These are phyloP conservation scores for Solanum bukasovii DNA, from an alignment of 257 asterid genomes.

Conservation along the genomic window DNA sequence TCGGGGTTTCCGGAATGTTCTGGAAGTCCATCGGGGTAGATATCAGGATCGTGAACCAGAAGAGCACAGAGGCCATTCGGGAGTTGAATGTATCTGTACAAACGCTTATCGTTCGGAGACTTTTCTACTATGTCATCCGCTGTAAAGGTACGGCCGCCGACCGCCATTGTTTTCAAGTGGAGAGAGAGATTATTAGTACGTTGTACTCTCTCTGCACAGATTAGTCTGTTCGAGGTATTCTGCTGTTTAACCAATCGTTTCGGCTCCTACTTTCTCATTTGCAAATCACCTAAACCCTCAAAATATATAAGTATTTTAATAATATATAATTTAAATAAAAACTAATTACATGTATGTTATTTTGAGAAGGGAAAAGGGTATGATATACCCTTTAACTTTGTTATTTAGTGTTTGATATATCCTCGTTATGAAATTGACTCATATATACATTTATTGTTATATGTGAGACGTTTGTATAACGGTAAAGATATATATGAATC, in stretches of 20 bases:
- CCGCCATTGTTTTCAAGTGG: conserved; percentile 29
- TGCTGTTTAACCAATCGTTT: not conserved
- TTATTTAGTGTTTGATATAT: no score
- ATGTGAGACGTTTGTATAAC: no score
- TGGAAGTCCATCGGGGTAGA: conserved; percentile 32
- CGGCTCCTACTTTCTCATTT: not conserved
- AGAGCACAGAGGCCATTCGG: conserved; percentile 78
- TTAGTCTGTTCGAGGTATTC: not conserved
- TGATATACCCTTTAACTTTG: no score
- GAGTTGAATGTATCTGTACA: conserved; percentile 76
- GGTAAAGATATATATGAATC: no score
- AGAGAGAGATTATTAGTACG: not conserved
- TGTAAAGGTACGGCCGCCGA: conserved; percentile 41
- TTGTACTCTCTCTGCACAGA: not conserved
- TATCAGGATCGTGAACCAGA: conserved; percentile 95
- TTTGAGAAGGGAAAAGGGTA: no score
- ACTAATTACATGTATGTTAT: not conserved
- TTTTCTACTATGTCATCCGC: conserved; percentile 67
- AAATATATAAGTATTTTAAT: no score
- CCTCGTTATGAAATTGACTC: no score
- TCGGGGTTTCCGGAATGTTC: not conserved
- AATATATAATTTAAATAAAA: no score
- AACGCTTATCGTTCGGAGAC: conserved; percentile 78
- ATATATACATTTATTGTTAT: no score
- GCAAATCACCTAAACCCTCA: not conserved